Evolutionary conservation across 2,329 filamentous ascomycete species (phyloP).

Genomic region (Alternaria alternata): DNA sequence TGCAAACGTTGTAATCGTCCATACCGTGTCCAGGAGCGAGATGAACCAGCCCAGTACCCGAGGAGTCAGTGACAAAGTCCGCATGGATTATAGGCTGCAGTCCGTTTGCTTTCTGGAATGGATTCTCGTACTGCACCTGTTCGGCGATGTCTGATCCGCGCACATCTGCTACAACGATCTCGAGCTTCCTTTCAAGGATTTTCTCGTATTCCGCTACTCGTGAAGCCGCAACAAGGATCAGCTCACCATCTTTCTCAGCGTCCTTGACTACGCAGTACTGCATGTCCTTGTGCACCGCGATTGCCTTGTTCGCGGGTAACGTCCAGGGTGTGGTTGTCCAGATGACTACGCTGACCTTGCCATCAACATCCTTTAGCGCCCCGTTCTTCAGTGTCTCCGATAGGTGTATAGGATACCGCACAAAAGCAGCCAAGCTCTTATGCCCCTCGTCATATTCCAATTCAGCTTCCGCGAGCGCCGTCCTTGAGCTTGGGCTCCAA

Average conservation of each 20-base stretch:
- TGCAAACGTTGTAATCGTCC: constrained; percentile 90
- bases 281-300: constrained; percentile 80
- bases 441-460: constrained; percentile 83
- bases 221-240: constrained; percentile 75
- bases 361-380: constrained; percentile 36
- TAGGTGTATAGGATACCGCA: constrained; percentile 74
- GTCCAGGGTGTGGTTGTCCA: constrained; percentile 99
- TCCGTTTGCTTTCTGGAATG: constrained; percentile 68
- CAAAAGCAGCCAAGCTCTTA: constrained; percentile 75
- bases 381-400: constrained; percentile 55
- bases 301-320: constrained; percentile 87
- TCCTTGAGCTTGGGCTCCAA: constrained; percentile 82
- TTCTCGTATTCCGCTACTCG: constrained; percentile 66
- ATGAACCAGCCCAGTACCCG: constrained; percentile 96
- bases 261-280: constrained; percentile 73
- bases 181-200: constrained; percentile 45
- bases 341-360: constrained; percentile 76
- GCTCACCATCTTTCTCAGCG: constrained; percentile 53
- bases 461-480: constrained; percentile 84
- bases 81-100: constrained; percentile 79
- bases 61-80: constrained; percentile 86
- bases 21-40: constrained; percentile 94
- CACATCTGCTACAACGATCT: constrained; percentile 65
- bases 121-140: constrained; percentile 71
- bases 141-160: constrained; percentile 71